Evolutionary conservation across 2,329 filamentous ascomycete species (phyloP), one percentile per base, ranked within the genome.

Genomic region (Fusarium mangiferae): DNA sequence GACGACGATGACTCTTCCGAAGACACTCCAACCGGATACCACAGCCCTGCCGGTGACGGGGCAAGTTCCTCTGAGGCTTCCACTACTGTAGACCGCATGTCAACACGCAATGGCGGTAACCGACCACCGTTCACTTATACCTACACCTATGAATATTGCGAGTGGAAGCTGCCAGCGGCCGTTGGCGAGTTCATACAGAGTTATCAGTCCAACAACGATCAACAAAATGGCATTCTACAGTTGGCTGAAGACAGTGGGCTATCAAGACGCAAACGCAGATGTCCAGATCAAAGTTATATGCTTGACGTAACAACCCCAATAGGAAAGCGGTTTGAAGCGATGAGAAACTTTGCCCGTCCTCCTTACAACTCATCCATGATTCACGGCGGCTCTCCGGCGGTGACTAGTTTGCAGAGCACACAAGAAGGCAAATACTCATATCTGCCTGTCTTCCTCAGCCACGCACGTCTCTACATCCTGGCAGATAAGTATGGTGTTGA

Each of bases 401-500:
- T 49, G 17, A 45, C 22, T 45, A 13, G 30, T 28, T 39, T 45
- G 54, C 28, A 60, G 22, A 22, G 26, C 44, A 61, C 22, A 22
- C 38, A 30, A 46, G 26, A 61, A 58, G 36, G 28, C 54, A 35
- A 39, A n/a, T 35, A 48, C 56, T 75, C 61, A 18, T 71, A 69
- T 54, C 39, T 41, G 7, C 58, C 62, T 33, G 63, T 77, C 58
- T 76, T 79, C 59, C 70, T 73, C 52, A 64, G 70, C 46, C 77
- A 79, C 56, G 68, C 68, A 10, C 68, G 68, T 8, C 70, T 79
- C 11, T 79, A 78, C 66, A 55, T 77, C 42, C 64, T 79, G 39
- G 77, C 77, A n/a, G 74, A 77, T 42, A 79, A 75, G 39, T 79
- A 77, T 60, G 69, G 44, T 24, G 49, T 79, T 33, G 46, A 73